Base-by-base conservation (phyloP, 805 yeast species). In the Kodamaea restingae region DNA sequence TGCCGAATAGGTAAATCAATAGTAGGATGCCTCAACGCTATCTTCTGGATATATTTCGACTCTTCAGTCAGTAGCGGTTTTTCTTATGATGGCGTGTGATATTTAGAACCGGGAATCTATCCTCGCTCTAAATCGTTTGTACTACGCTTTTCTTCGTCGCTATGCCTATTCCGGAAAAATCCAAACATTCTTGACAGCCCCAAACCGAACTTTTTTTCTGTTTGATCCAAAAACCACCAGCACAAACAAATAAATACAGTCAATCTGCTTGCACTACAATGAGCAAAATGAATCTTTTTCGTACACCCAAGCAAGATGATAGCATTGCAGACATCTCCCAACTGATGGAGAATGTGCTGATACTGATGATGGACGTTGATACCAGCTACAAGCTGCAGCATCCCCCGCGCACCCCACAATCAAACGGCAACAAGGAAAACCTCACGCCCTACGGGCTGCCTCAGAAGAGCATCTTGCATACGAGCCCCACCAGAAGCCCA, bases 311-410 rank as follows among this genome's bases (percentile, higher is more conserved):
- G 14, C 30, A 39, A 18, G 35, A 38, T 22, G 41, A 38, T 15
- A 35, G 34, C 24, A 47, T 68, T 32, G 63, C 63, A 14, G 70
- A 67, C 39, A 52, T 68, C 27, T 65, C 71, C 8, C 71, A 65
- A 41, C 55, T 64, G 28, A 58, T 68, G 59, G 74, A 68, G 48
- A 68, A 68, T 44, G 68, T 67, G 10, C 65, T 71, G 22, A 56
- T 68, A 20, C 44, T 48, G 40, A 52, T 21, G 24, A 67, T 67
- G 72, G 73, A 67, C 36, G 51, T 67, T 10, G 73, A 68, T 45
- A 53, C 67, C 9, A 53, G 61, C 26, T 58, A 48, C 41, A 44
- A 48, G 22, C 51, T 49, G 39, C 44, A 30, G n/a, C 35, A 38
- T 29, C 44, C 44, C 11, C 51, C 45, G 25, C 33, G 45, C 18